Conservation (phyloP, 1,284 basidiomycete genomes). For the Gymnopus androsaceus region DNA sequence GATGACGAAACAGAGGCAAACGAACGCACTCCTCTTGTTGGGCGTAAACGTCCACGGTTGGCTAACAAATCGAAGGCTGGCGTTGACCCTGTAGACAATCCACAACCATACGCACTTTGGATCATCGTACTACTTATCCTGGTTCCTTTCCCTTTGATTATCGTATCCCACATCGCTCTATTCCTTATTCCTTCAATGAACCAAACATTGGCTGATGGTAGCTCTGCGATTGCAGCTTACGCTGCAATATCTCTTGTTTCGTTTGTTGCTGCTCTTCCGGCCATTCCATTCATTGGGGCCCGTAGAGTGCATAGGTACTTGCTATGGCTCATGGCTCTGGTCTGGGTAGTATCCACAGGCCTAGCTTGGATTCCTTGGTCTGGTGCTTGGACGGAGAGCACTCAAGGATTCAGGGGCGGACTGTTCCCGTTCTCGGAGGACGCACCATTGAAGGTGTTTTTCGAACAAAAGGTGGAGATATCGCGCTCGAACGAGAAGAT, state of each 20-base stretch:
- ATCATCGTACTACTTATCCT: slow-evolving; percentile 60
- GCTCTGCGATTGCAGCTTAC: slow-evolving; percentile 48
- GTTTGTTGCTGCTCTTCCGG: slow-evolving; percentile 3
- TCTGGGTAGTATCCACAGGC: slow-evolving; percentile 1
- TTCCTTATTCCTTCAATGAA: slow-evolving; percentile 51
- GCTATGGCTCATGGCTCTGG: neutral
- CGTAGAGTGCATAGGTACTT: slow-evolving; percentile 22
- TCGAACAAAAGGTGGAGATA: slow-evolving; percentile 55
- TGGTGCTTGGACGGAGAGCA: neutral
- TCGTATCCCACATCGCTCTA: slow-evolving; percentile 55
- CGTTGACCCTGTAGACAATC: slow-evolving; percentile 28
- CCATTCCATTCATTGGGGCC: slow-evolving; percentile 41
- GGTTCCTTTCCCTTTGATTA: slow-evolving; percentile 57
- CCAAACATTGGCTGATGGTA: slow-evolving; percentile 74
- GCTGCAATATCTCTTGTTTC: slow-evolving; percentile 15
- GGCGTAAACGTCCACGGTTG: slow-evolving; percentile 15
- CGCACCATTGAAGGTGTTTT: slow-evolving; percentile 68
- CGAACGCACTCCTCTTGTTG: slow-evolving; percentile 47
- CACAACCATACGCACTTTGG: slow-evolving; percentile 58
- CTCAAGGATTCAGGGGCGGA: slow-evolving; percentile 4
- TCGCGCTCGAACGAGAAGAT: neutral
- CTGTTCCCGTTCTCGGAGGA: slow-evolving; percentile 59
- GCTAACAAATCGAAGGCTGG: slow-evolving; percentile 18
- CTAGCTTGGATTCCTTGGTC: slow-evolving; percentile 14
- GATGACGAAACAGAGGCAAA: slow-evolving; percentile 14